A percentile compares a stretch with the other conserved stretches of the same genome.
Conservation (phyloP, 192 early-diverging fungal genomes). For the Backusella morwellensis region DNA sequence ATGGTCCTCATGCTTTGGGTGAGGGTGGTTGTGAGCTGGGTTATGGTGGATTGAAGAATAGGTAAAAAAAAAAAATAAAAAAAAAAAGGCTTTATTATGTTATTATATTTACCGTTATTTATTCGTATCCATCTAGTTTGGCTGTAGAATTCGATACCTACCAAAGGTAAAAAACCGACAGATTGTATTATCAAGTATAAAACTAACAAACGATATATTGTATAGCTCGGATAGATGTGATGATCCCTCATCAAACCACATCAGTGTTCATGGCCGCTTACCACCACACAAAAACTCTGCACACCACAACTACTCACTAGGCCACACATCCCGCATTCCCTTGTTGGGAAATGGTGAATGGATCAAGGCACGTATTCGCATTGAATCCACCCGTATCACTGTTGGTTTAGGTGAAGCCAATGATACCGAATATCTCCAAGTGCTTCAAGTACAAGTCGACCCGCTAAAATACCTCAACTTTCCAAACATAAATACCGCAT, state of each 20-base stretch:
- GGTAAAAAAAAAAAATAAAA: slow-evolving; percentile 4
- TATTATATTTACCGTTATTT: not conserved
- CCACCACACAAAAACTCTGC: slow-evolving; percentile 21
- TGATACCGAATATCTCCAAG: not conserved
- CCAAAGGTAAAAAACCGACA: slow-evolving; percentile 19
- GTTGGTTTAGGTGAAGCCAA: not conserved
- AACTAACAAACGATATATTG: not conserved
- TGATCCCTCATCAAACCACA: slow-evolving; percentile 39
- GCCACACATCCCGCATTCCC: slow-evolving; percentile 28
- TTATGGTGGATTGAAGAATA: slow-evolving; percentile 34
- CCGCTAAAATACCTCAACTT: not conserved
- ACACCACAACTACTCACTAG: slow-evolving; percentile 31
- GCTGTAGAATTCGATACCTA: slow-evolving; percentile 43
- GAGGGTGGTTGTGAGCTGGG: slow-evolving; percentile 36
- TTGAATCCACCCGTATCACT: not conserved
- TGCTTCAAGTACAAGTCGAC: not conserved
- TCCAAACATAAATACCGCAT: not conserved
- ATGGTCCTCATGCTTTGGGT: slow-evolving; percentile 19
- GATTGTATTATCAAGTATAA: not conserved
- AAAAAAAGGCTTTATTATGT: too few species aligned
- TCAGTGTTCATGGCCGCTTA: slow-evolving; percentile 34
- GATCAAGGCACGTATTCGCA: slow-evolving; percentile 14
- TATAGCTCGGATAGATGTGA: slow-evolving; percentile 24
- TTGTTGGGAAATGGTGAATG: slow-evolving; percentile 25
- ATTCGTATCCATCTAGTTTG: slow-evolving; percentile 15